Base-by-base conservation (phyloP, 75 land plant genomes). In the Pseudotsuga menziesii region DNA sequence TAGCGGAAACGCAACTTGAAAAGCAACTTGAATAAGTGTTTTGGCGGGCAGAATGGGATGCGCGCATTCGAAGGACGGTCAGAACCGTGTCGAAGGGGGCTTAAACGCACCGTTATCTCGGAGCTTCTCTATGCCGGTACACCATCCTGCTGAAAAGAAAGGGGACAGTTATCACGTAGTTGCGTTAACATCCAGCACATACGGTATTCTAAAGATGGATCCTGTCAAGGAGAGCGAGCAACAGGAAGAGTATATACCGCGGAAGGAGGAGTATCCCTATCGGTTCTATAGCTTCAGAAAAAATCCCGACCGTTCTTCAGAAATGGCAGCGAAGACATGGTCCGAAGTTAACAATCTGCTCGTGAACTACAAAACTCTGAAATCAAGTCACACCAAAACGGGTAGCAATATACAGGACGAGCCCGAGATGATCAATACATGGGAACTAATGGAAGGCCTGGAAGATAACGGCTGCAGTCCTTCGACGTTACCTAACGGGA, bases 401-500 rank as follows among this genome's bases (percentile, higher is more conserved):
- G 44, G 36, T 9, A 64, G 74, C n/a, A 13, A 23, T 19, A 35
- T 64, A 9, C 44, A 85, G 5, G 82, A 81, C 27, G 92, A 86
- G 73, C 92, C 90, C 11, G 98, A 95, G 78, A 86, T 77, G 2
- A 93, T 95, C 79, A 85, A 95, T 36, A 82, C 75, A 22, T 82
- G 81, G 85, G 86, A 85, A 62, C 86, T 85, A 70, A 95, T 95
- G 98, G 98, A 84, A 44, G 98, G 96, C 14, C 86, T 95, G 15
- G 93, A 92, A 17, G 94, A 94, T 69, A 56, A 56, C 17, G 79
- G 82, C 35, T 32, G 79, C 15, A 67, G 70, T 25, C 75, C 57
- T 55, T 52, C 54, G 35, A 13, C 8, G 11, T 15, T 75, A 8
- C 62, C 74, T 1, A 25, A 15, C 56, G 16, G 16, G 27, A n/a